Percentiles rank a stretch among this genome's conserved stretches.
phyloP scores from a whole-genome alignment of 2,329 filamentous ascomycete species.

The Xylariaceae sp. region DNA sequence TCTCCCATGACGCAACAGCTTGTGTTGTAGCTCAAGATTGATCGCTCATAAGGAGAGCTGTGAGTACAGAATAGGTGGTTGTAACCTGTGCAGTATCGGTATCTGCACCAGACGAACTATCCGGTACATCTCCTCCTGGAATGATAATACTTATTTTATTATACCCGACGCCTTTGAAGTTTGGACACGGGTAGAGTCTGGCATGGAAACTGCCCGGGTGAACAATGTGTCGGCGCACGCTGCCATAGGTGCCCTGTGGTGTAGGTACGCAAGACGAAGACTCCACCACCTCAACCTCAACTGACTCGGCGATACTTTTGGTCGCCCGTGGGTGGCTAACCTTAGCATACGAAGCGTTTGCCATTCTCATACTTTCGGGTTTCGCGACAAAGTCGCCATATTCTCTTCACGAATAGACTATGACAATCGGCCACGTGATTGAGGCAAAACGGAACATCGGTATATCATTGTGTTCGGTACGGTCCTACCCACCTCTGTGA shows the following conservation, averaged over 20 bases:
- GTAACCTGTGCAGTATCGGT: too few relatives aligned
- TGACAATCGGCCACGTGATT: neutral
- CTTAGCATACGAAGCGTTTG: neutral
- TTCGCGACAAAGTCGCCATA: neutral
- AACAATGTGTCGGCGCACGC: too few relatives aligned
- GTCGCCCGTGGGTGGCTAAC: neutral
- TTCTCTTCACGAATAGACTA: neutral
- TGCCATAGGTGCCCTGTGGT: too few relatives aligned
- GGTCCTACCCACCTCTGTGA: neutral
- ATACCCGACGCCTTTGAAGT: too few relatives aligned
- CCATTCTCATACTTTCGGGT: neutral
- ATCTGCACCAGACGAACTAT: too few relatives aligned
- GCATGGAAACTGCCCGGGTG: too few relatives aligned
- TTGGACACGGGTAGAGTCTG: neutral
- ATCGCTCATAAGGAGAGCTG: neutral
- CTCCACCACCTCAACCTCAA: neutral
- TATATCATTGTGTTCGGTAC: neutral
- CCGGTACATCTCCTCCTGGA: too few relatives aligned
- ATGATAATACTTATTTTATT: too few relatives aligned
- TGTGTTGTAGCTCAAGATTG: neutral
- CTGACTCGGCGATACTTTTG: neutral
- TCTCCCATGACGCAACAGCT: neutral
- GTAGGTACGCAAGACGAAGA: too few relatives aligned
- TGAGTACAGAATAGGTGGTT: too few relatives aligned
- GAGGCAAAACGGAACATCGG: neutral